Conservation (phyloP, 495 filamentous ascomycete species). For the Daldinia concentrica region DNA sequence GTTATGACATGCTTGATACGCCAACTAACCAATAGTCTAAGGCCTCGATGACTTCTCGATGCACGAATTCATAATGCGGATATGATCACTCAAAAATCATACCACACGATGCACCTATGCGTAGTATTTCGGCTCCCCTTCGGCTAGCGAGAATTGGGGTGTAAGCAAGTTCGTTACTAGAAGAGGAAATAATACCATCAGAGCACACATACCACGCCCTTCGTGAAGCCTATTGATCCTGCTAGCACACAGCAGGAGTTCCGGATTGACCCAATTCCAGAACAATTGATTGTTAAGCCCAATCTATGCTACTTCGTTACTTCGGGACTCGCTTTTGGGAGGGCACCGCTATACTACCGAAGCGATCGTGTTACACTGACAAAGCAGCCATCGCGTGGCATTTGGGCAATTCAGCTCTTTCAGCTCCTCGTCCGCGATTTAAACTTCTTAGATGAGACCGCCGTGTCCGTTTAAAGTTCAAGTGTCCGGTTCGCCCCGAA, state of each 20-base stretch:
- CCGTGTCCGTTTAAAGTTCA: background rate
- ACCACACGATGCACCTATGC: background rate
- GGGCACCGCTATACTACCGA: background rate
- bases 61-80: background rate
- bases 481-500: background rate
- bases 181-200: background rate
- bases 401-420: background rate
- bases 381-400: background rate
- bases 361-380: background rate
- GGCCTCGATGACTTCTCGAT: background rate
- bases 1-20: background rate
- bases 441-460: conserved; percentile 9
- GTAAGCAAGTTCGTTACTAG: background rate
- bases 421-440: background rate
- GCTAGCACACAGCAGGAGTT: background rate
- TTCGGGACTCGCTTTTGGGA: background rate
- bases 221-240: background rate
- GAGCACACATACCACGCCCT: background rate
- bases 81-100: background rate
- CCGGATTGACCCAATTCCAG: background rate
- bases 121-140: conserved; percentile 2
- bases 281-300: background rate
- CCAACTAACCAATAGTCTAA: background rate
- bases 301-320: background rate
- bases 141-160: background rate